phyloP scores from a whole-genome alignment of 2,329 filamentous ascomycete genomes.

The Alternaria conjuncta region DNA sequence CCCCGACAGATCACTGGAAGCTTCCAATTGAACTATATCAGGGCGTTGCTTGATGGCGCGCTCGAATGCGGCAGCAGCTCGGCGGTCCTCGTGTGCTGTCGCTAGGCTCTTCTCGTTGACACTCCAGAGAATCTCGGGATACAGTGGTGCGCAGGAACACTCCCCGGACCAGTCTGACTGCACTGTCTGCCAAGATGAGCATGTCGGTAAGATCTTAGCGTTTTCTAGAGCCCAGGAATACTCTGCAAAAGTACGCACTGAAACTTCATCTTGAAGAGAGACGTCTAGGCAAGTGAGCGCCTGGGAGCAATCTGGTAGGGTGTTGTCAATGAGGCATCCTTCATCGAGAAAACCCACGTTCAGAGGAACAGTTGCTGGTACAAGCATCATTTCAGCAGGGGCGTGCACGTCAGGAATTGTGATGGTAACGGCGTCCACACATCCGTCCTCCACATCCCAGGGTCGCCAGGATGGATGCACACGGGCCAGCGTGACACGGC shows the following conservation, averaged over 20 bases:
- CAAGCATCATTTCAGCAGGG: constrained; percentile 5
- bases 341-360: constrained; percentile 6
- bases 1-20: constrained; percentile 24
- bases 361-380: not conserved
- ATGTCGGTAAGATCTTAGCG: constrained; percentile 19
- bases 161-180: not conserved
- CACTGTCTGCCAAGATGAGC: constrained; percentile 29
- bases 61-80: constrained; percentile 60
- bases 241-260: constrained; percentile 5
- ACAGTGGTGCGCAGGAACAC: constrained; percentile 35
- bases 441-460: constrained; percentile 22
- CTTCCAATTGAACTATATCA: constrained; percentile 24
- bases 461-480: constrained; percentile 49
- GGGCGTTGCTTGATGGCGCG: constrained; percentile 57
- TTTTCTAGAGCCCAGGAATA: constrained; percentile 34
- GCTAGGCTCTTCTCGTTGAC: constrained; percentile 18
- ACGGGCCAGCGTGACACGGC: constrained; percentile 55
- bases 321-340: not conserved
- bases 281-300: constrained; percentile 30
- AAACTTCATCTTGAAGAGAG: constrained; percentile 6
- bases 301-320: constrained; percentile 21
- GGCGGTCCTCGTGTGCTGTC: constrained; percentile 45
- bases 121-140: constrained; percentile 37
- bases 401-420: constrained; percentile 20
- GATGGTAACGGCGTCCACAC: not conserved